phyloP scores from a whole-genome alignment of 495 filamentous ascomycete species.

The Stereocaulon alpinum region DNA sequence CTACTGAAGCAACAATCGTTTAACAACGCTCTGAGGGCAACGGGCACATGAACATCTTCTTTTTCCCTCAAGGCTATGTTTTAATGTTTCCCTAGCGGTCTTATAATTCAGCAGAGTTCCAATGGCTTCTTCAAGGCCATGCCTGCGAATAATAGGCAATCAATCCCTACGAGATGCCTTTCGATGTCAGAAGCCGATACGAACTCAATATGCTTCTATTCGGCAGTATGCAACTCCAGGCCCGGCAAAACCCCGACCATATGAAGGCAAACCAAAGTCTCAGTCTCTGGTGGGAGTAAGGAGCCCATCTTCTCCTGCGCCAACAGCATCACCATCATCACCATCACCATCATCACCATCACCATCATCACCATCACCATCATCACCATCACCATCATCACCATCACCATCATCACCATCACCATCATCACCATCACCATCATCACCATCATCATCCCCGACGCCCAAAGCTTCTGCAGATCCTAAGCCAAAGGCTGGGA shows the following conservation, averaged over 20 bases:
- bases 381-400: no score
- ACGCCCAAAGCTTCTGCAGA: neutral
- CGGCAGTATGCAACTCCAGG: neutral
- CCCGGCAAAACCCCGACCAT: slow-evolving; percentile 13
- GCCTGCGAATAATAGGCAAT: slow-evolving; percentile 1
- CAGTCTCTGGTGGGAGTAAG: neutral
- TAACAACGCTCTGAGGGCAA: neutral
- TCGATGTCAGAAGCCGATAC: neutral
- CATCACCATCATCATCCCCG: neutral
- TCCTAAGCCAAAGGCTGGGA: slow-evolving; percentile 15
- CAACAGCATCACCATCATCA: neutral
- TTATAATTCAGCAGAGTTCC: neutral
- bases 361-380: no score
- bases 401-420: no score
- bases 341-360: no score
- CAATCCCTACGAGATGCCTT: neutral
- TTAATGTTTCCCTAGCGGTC: neutral
- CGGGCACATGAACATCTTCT: neutral
- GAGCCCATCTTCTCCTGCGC: neutral
- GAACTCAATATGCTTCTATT: neutral
- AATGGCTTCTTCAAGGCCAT: slow-evolving; percentile 13
- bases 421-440: no score
- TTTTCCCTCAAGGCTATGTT: no score
- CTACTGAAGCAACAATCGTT: no score
- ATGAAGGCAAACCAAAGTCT: neutral